Conservation (phyloP, 2,329 filamentous ascomycete genomes). For the Colletotrichum tamarilloi region DNA sequence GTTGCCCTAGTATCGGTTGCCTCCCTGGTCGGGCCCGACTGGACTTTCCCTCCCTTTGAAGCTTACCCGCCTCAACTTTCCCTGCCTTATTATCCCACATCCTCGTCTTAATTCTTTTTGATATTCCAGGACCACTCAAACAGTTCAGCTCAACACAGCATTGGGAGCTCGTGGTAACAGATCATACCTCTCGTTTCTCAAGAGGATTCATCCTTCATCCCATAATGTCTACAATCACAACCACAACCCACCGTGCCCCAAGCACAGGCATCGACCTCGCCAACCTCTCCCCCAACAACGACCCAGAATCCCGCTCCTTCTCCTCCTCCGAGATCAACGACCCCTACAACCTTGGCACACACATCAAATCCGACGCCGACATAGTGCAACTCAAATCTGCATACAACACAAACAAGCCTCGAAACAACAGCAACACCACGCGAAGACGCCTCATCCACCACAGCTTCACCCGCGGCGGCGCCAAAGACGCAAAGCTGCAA, state of each 20-base stretch:
- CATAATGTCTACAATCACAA: background rate
- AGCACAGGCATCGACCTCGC: slow-evolving; percentile 17
- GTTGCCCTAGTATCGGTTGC: background rate
- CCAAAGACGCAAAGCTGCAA: slow-evolving; percentile 68
- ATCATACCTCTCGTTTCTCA: fast-evolving
- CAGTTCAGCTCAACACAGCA: background rate
- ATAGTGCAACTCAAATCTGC: slow-evolving; percentile 68
- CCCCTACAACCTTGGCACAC: slow-evolving; percentile 81
- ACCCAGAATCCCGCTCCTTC: slow-evolving; percentile 33
- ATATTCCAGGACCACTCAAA: background rate
- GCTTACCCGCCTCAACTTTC: slow-evolving; percentile 24
- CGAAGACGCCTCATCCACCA: slow-evolving; percentile 69
- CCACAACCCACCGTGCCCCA: background rate
- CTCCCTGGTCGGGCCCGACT: background rate
- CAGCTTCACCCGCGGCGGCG: slow-evolving; percentile 37
- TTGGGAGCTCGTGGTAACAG: fast-evolving
- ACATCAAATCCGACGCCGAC: slow-evolving; percentile 82
- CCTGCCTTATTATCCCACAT: background rate
- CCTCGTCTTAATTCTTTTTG: background rate
- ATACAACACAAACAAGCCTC: slow-evolving; percentile 74
- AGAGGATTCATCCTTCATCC: background rate
- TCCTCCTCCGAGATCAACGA: slow-evolving; percentile 62
- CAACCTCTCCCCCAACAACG: background rate
- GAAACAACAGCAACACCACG: slow-evolving; percentile 42
- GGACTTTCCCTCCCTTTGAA: slow-evolving; percentile 5